These are phyloP conservation scores for Myxozyma melibiosi DNA, from an alignment of 805 yeast species.

Conservation along the genomic window DNA sequence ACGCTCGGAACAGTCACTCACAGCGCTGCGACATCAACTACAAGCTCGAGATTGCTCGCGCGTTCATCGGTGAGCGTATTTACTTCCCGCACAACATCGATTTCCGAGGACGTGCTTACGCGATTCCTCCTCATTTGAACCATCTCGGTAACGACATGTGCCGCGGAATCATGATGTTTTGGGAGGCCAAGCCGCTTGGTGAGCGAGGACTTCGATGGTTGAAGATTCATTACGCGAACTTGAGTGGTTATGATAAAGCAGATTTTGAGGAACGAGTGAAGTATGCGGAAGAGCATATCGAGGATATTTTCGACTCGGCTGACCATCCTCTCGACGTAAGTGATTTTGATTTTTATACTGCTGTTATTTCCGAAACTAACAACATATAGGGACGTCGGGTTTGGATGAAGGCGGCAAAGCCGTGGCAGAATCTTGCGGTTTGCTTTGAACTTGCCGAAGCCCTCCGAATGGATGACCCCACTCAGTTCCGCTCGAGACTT, in stretches of 20 bases:
- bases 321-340: slow-evolving; percentile 47
- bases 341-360: background rate
- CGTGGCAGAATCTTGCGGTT: slow-evolving; percentile 63
- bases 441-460: slow-evolving; percentile 59
- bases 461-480: slow-evolving; percentile 51
- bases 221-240: slow-evolving; percentile 62
- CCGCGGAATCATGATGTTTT: slow-evolving; percentile 58
- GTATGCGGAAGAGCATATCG: slow-evolving; percentile 53
- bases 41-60: slow-evolving; percentile 92
- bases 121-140: slow-evolving; percentile 63
- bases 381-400: slow-evolving; percentile 46
- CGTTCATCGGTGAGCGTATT: slow-evolving; percentile 67
- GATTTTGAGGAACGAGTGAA: slow-evolving; percentile 54
- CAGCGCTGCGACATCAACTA: slow-evolving; percentile 93
- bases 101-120: slow-evolving; percentile 67
- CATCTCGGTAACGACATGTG: slow-evolving; percentile 65
- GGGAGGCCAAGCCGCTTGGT: slow-evolving; percentile 62
- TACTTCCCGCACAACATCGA: slow-evolving; percentile 67
- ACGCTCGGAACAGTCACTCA: slow-evolving; percentile 70
- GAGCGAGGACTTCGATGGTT: slow-evolving; percentile 59
- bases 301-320: slow-evolving; percentile 50
- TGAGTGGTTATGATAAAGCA: slow-evolving; percentile 59
- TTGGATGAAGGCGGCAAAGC: slow-evolving; percentile 63
- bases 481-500: slow-evolving; percentile 51
- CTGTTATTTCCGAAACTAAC: background rate